Evolutionary conservation across 2,329 filamentous ascomycete genomes (phyloP).

Genomic region (Nothomitra cinnamomea): DNA sequence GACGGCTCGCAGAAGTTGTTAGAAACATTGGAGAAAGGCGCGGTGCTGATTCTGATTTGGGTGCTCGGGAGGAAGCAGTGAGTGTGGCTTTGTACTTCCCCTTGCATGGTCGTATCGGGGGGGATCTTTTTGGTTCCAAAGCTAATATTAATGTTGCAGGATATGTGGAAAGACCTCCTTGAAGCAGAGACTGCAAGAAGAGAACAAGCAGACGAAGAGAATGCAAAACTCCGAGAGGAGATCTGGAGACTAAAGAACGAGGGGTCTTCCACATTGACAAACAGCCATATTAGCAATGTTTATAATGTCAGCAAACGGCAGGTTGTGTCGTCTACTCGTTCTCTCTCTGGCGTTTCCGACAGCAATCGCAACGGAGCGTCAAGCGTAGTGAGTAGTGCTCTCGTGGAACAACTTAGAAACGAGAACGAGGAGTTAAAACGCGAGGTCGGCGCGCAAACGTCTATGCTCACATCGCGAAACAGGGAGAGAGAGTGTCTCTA

Average conservation of each 20-base stretch:
- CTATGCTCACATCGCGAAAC: slow-evolving; percentile 91
- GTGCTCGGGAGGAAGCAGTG: slow-evolving; percentile 30
- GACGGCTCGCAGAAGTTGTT: slow-evolving; percentile 69
- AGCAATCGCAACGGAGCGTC: slow-evolving; percentile 31
- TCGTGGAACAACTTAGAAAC: slow-evolving; percentile 75
- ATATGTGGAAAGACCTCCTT: slow-evolving; percentile 89
- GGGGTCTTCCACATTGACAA: slow-evolving; percentile 19
- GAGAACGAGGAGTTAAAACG: slow-evolving; percentile 86
- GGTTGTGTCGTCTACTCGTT: slow-evolving; percentile 18
- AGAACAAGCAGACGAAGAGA: slow-evolving; percentile 83
- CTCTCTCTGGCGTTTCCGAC: slow-evolving; percentile 8
- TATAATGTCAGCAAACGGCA: slow-evolving; percentile 24
- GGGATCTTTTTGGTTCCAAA: not conserved
- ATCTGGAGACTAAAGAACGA: slow-evolving; percentile 48
- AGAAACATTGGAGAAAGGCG: slow-evolving; percentile 41
- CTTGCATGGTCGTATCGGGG: not conserved
- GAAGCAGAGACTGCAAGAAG: slow-evolving; percentile 80
- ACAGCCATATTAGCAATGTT: slow-evolving; percentile 21
- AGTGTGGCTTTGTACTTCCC: slow-evolving; percentile 11
- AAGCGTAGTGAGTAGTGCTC: slow-evolving; percentile 46
- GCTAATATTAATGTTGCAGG: slow-evolving; percentile 24
- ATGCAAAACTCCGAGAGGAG: slow-evolving; percentile 68
- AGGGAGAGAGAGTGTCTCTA: slow-evolving; percentile 89
- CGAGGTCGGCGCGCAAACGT: slow-evolving; percentile 88
- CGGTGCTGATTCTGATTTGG: slow-evolving; percentile 27